Evolutionary conservation across 805 yeast genomes (phyloP).

Genomic region (Jamesozyma gamospora): DNA sequence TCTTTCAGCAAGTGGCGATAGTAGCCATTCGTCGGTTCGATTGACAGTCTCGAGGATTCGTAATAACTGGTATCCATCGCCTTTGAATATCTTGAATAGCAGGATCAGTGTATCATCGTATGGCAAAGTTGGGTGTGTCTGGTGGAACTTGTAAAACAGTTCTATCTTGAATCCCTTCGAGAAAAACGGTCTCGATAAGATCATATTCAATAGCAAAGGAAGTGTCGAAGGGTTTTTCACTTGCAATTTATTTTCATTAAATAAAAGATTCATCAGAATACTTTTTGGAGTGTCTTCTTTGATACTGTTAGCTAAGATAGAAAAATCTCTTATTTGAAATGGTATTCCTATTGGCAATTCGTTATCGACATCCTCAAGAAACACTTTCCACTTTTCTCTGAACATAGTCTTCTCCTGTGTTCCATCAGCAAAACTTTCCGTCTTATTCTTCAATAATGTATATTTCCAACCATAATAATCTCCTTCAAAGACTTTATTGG

Average conservation of each 20-base stretch:
- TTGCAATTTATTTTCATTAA: slow-evolving; percentile 11
- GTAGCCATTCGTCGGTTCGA: not conserved
- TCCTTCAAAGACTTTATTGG: slow-evolving; percentile 3
- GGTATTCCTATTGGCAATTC: slow-evolving; percentile 4
- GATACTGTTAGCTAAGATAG: slow-evolving; percentile 14
- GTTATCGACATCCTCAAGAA: slow-evolving; percentile 23
- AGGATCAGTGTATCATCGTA: slow-evolving; percentile 2
- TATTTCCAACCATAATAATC: slow-evolving; percentile 8
- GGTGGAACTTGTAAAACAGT: not conserved
- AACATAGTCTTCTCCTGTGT: slow-evolving; percentile 13
- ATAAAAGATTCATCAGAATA: slow-evolving; percentile 10
- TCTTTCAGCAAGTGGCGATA: not conserved
- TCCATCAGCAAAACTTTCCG: slow-evolving; percentile 24
- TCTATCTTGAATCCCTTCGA: slow-evolving; percentile 1
- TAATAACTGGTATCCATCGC: slow-evolving; percentile 1
- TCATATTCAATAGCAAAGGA: slow-evolving; percentile 20
- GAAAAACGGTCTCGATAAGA: slow-evolving; percentile 7
- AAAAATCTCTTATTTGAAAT: slow-evolving; percentile 21
- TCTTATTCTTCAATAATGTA: slow-evolving; percentile 18
- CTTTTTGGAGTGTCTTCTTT: slow-evolving; percentile 4
- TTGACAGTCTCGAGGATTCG: not conserved
- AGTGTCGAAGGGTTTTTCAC: slow-evolving; percentile 16
- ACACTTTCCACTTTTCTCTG: slow-evolving; percentile 27
- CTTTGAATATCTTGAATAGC: not conserved
- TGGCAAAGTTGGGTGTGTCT: not conserved